phyloP scores from a whole-genome alignment of 164 flowering plant species.

The Hamamelis virginiana region DNA sequence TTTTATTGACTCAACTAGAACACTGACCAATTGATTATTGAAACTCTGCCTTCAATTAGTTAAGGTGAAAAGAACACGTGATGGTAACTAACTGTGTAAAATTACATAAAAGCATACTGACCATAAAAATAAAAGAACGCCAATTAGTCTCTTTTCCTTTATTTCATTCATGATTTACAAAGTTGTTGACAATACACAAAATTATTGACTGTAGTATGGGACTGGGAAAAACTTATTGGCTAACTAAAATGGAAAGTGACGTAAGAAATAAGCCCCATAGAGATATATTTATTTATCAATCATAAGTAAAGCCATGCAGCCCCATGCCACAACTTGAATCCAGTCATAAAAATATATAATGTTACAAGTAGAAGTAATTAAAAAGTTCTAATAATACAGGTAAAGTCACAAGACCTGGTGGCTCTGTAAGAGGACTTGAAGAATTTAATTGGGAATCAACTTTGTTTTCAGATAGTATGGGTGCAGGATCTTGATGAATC shows the following conservation, averaged over 20 bases:
- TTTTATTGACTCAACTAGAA: neutral
- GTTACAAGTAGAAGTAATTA: neutral
- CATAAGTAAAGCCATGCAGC: too few species aligned
- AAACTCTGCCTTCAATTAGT: neutral
- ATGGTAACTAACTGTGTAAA: neutral
- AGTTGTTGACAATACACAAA: neutral
- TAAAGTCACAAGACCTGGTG: conserved; percentile 43
- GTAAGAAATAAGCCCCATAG: neutral
- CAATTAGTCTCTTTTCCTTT: neutral
- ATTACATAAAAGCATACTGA: neutral
- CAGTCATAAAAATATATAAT: too few species aligned
- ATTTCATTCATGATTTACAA: neutral
- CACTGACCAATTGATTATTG: neutral
- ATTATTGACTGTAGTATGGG: neutral
- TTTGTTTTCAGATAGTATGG: conserved; percentile 37
- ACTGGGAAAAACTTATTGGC: neutral
- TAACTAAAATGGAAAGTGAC: neutral
- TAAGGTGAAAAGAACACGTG: neutral
- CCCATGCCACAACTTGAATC: too few species aligned
- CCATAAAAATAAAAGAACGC: too few species aligned
- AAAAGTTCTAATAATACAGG: neutral
- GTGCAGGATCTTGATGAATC: conserved; percentile 44
- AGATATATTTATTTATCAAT: neutral
- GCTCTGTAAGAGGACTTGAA: conserved; percentile 50
- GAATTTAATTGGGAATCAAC: conserved; percentile 40